These are phyloP conservation scores for Rhodotorula graminis DNA, from an alignment of 768 basidiomycete species.

Conservation along the genomic window DNA sequence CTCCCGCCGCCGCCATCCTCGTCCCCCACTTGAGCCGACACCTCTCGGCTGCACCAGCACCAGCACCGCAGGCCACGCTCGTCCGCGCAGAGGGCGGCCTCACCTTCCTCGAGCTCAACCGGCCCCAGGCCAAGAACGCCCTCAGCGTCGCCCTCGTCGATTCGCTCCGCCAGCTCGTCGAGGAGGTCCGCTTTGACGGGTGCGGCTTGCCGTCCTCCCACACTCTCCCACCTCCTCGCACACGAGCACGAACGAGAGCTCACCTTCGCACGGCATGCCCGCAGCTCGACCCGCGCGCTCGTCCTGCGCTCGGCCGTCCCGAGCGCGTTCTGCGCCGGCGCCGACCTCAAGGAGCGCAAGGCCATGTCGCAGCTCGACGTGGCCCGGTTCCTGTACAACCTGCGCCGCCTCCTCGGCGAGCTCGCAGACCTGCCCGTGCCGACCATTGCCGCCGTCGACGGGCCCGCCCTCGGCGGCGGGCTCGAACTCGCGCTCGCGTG, in stretches of 20 bases:
- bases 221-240: neutral
- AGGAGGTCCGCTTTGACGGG: constrained; percentile 36
- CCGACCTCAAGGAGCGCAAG: constrained; percentile 79
- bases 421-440: constrained; percentile 82
- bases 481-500: constrained; percentile 81
- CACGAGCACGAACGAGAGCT: neutral
- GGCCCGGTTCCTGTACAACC: constrained; percentile 67
- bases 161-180: constrained; percentile 45
- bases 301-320: constrained; percentile 72
- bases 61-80: constrained; percentile 4
- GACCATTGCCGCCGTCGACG: constrained; percentile 81
- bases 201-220: neutral
- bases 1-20: neutral
- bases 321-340: constrained; percentile 85
- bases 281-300: constrained; percentile 64
- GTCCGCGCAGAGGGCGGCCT: constrained; percentile 51
- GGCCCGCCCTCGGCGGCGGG: constrained; percentile 88
- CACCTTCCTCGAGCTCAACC: constrained; percentile 68
- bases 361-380: constrained; percentile 73
- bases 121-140: constrained; percentile 79
- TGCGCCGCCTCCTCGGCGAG: constrained; percentile 65
- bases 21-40: neutral
- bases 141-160: constrained; percentile 68
- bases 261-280: too few species aligned
- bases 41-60: neutral